Percentiles rank a stretch among this genome's conserved stretches.
Evolutionary conservation across 2,329 filamentous ascomycete genomes (phyloP).

Genomic region (Fusarium tricinctum): DNA sequence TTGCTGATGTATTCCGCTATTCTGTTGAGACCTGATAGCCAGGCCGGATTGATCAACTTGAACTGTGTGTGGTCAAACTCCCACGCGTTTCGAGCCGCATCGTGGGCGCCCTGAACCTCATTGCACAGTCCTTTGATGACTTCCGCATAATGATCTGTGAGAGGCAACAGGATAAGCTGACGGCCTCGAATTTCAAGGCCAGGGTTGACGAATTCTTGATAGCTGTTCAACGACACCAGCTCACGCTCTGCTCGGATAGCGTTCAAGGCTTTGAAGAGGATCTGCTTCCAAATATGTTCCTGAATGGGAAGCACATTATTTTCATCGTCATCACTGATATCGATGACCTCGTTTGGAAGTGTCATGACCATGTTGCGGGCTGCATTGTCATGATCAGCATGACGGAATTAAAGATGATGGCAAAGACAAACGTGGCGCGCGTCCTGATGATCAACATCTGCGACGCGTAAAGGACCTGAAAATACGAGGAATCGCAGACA

Average conservation of each 20-base stretch:
- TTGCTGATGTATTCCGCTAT: background rate
- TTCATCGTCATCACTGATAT: constrained; percentile 17
- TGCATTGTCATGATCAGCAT: background rate
- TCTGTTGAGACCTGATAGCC: constrained; percentile 14
- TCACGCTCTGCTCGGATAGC: constrained; percentile 11
- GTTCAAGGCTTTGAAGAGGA: constrained; percentile 15
- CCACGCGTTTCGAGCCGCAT: constrained; percentile 19
- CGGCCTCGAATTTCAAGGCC: constrained; percentile 22
- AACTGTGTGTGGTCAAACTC: constrained; percentile 29
- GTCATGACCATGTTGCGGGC: constrained; percentile 3
- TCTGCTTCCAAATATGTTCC: constrained; percentile 10
- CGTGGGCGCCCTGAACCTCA: background rate
- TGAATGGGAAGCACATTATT: background rate
- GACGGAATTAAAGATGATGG: background rate
- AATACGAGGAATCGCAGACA: background rate
- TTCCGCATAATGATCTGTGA: constrained; percentile 16
- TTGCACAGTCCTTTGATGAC: constrained; percentile 19
- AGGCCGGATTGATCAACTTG: constrained; percentile 26
- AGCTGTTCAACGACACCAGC: constrained; percentile 17
- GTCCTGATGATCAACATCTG: background rate
- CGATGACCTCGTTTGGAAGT: constrained; percentile 3
- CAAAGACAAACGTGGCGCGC: constrained; percentile 3
- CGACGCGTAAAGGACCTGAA: background rate
- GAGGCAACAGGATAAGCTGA: constrained; percentile 23
- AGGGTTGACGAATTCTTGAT: constrained; percentile 30